These are phyloP conservation scores for Mediolabrus comicus DNA, from an alignment of 108 stramenopile genomes.

Conservation along the genomic window DNA sequence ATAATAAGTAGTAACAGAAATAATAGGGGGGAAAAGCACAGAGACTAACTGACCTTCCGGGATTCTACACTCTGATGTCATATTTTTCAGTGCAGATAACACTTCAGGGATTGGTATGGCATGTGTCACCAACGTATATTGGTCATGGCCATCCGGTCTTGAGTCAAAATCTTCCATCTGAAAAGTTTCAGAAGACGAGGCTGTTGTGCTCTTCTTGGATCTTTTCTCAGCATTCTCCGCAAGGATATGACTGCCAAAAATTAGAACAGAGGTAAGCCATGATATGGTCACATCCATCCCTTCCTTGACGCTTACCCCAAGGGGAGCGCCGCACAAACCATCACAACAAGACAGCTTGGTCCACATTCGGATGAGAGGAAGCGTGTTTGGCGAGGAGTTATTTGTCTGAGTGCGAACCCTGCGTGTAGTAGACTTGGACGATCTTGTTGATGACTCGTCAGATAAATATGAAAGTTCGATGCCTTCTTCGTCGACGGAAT, in stretches of 20 bases:
- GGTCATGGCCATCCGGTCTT: conserved; percentile 60
- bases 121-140: conserved; percentile 51
- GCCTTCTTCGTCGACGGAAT: conserved; percentile 42
- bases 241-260: conserved; percentile 67
- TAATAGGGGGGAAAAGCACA: background rate
- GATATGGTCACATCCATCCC: conserved; percentile 76
- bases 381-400: background rate
- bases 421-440: background rate
- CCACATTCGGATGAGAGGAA: conserved; percentile 58
- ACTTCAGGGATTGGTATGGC: conserved; percentile 83
- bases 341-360: conserved; percentile 71
- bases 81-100: conserved; percentile 49
- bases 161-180: conserved; percentile 67
- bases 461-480: conserved; percentile 40
- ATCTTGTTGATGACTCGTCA: conserved; percentile 25
- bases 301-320: conserved; percentile 73
- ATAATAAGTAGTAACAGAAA: background rate
- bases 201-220: background rate
- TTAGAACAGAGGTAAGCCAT: conserved; percentile 66
- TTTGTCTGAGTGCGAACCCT: background rate
- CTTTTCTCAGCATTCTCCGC: conserved; percentile 61
- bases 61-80: conserved; percentile 33
- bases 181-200: conserved; percentile 1
- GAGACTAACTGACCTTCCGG: conserved; percentile 36
- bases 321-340: conserved; percentile 70